phyloP scores from a whole-genome alignment of 148 eudicot species.

The Amaranthus palmeri region DNA sequence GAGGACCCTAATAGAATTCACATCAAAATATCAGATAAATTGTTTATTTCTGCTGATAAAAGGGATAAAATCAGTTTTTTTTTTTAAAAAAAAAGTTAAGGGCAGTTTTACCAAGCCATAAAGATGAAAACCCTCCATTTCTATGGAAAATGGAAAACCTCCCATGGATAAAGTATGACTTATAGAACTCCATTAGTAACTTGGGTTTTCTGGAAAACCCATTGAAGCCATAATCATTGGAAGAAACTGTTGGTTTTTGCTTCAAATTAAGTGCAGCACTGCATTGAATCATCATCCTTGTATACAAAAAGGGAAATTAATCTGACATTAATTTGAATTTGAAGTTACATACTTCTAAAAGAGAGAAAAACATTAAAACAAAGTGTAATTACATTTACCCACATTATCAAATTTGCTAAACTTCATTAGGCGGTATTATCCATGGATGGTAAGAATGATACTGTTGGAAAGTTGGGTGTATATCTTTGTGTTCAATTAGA shows the following conservation, averaged over 20 bases:
- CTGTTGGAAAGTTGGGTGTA: too few relatives aligned
- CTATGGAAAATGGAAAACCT: conserved; percentile 1
- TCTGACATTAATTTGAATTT: too few relatives aligned
- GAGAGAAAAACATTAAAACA: too few relatives aligned
- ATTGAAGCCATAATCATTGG: background rate
- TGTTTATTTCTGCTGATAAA: background rate
- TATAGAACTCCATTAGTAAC: background rate
- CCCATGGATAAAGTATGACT: background rate
- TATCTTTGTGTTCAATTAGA: too few relatives aligned
- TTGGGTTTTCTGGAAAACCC: conserved; percentile 5
- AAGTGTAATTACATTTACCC: too few relatives aligned
- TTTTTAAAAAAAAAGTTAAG: background rate
- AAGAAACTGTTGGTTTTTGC: conserved; percentile 6
- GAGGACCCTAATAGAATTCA: conserved; percentile 12
- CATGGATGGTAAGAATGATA: too few relatives aligned
- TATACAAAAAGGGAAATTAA: too few relatives aligned
- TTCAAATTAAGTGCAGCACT: background rate
- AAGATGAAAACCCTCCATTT: conserved; percentile 11
- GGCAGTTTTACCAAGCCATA: conserved; percentile 10
- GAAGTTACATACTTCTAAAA: too few relatives aligned
- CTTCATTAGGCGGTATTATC: too few relatives aligned
- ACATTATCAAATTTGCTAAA: too few relatives aligned
- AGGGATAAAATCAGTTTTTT: background rate
- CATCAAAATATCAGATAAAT: background rate
- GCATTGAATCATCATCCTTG: conserved; percentile 13